Conservation (phyloP, 345 rosid species). For the Jatropha curcas region DNA sequence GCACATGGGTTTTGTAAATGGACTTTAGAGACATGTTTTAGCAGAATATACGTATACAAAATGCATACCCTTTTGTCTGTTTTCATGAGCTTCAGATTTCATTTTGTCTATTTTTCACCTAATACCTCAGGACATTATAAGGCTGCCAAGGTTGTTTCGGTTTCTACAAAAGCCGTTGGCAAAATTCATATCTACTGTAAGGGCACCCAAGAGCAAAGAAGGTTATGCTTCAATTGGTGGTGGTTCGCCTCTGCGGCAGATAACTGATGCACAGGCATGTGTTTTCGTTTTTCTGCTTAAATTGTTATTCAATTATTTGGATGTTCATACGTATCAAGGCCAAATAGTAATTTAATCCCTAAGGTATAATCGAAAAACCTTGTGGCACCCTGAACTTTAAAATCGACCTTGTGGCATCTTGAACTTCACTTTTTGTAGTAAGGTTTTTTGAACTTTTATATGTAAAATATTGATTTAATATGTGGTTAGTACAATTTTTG, state of each 20-base stretch:
- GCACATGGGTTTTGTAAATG: neutral
- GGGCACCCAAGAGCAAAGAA: slow-evolving; percentile 98
- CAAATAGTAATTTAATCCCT: no score
- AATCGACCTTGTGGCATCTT: no score
- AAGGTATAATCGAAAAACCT: no score
- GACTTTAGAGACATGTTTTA: no score
- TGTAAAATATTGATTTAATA: no score
- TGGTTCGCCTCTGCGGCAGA: slow-evolving; percentile 88
- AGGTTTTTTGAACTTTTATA: no score
- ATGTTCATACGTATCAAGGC: neutral
- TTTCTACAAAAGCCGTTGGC: slow-evolving; percentile 98
- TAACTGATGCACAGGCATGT: slow-evolving; percentile 91
- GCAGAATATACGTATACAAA: neutral
- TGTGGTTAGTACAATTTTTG: no score
- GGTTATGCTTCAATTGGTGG: slow-evolving; percentile 99
- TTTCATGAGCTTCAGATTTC: neutral
- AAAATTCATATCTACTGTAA: slow-evolving; percentile 76
- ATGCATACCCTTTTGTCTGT: neutral
- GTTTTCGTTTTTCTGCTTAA: neutral
- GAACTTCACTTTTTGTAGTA: no score
- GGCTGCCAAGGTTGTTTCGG: slow-evolving; percentile 79
- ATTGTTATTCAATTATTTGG: neutral
- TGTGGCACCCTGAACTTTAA: no score
- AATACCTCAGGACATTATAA: slow-evolving; percentile 74
- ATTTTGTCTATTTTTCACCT: slow-evolving; percentile 4